Base-by-base conservation (phyloP, 352 stramenopile genomes). In the Pythium brassicae region DNA sequence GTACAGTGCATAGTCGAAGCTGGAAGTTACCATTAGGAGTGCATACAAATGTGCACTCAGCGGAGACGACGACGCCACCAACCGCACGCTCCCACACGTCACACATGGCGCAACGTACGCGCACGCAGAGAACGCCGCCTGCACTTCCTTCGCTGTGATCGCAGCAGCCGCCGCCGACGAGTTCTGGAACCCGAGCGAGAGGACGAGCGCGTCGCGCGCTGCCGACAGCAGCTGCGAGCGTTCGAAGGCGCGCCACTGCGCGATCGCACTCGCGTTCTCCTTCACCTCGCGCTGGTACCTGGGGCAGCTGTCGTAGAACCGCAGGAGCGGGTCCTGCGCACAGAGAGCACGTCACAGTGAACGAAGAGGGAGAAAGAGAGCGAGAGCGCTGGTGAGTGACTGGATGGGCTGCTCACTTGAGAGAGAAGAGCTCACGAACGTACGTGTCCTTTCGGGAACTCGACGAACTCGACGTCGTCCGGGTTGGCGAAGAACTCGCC, bases 301-400 rank as follows among this genome's bases (percentile, higher is more conserved):
- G 19, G 70, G 64, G 48, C 82, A 92, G 26, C 69, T 62, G 53
- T 90, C 79, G 59, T 78, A 90, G 69, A 89, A 92, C 15, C 82
- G 79, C 39, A 89, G 49, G 8, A 85, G 47, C 6, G 51, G 65
- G 44, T 89, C 78, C 76, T 87, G 42, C 5, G 19, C 32, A 19
- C 25, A 20, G 35, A 53, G 26, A 12, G 22, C 23, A 12, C 8
- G 22, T 39, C 49, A 42, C 27, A 14, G 32, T 37, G 32, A 37
- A 49, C 11, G 17, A 29, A 49, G 20, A 25, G 19, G 26, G 19
- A 27, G 43, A 14, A 20, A 3, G 20, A 17, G 22, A 19, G 25
- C n/a, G 10, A 15, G 17, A 25, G 25, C n/a, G 25, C n/a, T 12
- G 25, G 27, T 53, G 47, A 39, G 26, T 23, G 19, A 42, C 26